Percentiles rank a stretch among this genome's conserved stretches.
Evolutionary conservation across 345 rosid species (phyloP).

Genomic region (Acer saccharum): DNA sequence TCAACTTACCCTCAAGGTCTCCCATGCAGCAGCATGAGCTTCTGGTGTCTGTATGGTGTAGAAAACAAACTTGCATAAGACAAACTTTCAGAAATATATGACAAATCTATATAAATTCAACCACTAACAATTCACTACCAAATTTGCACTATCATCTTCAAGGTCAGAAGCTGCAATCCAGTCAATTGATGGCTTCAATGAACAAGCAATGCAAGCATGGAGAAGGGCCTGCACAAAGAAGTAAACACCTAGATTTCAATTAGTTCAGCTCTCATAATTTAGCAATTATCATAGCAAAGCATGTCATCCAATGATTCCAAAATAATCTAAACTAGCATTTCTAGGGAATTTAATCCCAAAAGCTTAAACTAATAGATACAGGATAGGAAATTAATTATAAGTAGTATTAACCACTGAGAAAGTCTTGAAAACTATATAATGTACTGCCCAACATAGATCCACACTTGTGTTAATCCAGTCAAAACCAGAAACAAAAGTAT

Average conservation of each 20-base stretch:
- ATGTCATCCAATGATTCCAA: not conserved
- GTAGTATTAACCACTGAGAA: not conserved
- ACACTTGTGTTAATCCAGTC: not conserved
- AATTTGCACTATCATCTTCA: conserved; percentile 73
- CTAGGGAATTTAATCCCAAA: not conserved
- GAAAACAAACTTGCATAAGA: conserved; percentile 8
- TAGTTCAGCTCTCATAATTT: conserved; percentile 5
- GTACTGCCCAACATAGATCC: not conserved
- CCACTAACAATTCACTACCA: conserved; percentile 40
- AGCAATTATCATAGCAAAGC: not conserved
- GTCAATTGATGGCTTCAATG: conserved; percentile 75
- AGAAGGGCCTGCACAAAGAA: conserved; percentile 75
- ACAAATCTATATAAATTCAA: conserved; percentile 12
- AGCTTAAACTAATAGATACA: not conserved
- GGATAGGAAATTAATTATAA: not conserved
- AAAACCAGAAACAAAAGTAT: not conserved
- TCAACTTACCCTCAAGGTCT: conserved; percentile 68
- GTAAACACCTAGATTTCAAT: conserved; percentile 8
- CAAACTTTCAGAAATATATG: not conserved
- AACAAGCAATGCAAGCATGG: conserved; percentile 94
- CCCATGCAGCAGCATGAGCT: conserved; percentile 87
- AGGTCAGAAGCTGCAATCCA: conserved; percentile 99
- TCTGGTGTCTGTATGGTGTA: conserved; percentile 69
- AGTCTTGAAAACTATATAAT: not conserved
- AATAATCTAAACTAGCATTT: not conserved